Percentiles rank a stretch among this genome's conserved stretches.
phyloP scores from a whole-genome alignment of 2,329 filamentous ascomycete species.

The Ceratocystis ficicola region DNA sequence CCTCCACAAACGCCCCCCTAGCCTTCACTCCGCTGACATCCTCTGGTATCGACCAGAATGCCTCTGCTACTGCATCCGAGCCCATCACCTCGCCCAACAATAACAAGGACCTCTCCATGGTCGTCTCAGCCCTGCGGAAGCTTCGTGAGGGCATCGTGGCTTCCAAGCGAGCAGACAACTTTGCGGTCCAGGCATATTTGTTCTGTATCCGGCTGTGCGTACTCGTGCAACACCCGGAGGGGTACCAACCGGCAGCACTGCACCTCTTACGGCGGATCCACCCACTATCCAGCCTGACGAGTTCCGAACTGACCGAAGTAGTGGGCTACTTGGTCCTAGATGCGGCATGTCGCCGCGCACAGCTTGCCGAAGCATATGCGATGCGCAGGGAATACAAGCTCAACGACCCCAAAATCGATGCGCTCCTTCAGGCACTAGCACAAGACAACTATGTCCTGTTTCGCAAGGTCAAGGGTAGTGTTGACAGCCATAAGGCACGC shows the following conservation, averaged over 20 bases:
- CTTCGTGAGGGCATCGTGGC: conserved; percentile 82
- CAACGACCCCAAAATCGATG: conserved; percentile 55
- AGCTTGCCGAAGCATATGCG: conserved; percentile 61
- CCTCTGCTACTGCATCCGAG: background rate
- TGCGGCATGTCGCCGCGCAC: conserved; percentile 68
- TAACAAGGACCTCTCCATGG: conserved; percentile 52
- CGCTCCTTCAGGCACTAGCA: conserved; percentile 55
- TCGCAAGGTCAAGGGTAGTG: conserved; percentile 54
- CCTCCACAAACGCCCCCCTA: background rate
- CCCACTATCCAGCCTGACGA: conserved; percentile 51
- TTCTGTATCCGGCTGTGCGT: conserved; percentile 82
- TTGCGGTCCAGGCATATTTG: conserved; percentile 79
- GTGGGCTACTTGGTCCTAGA: conserved; percentile 74
- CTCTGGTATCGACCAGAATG: conserved; percentile 14
- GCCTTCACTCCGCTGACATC: conserved; percentile 12
- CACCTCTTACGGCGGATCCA: conserved; percentile 67
- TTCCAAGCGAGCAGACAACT: conserved; percentile 60
- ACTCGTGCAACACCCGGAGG: conserved; percentile 68
- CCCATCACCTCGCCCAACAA: conserved; percentile 24
- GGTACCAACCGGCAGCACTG: conserved; percentile 77
- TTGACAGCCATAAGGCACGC: conserved; percentile 68
- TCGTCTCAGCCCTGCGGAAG: conserved; percentile 79
- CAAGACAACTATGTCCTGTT: conserved; percentile 77
- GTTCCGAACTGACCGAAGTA: conserved; percentile 65
- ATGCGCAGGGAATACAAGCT: conserved; percentile 51